Percentiles rank a stretch among this genome's conserved stretches.
phyloP scores from a whole-genome alignment of 805 yeast species.

The Cyberlindnera mycetangii region DNA sequence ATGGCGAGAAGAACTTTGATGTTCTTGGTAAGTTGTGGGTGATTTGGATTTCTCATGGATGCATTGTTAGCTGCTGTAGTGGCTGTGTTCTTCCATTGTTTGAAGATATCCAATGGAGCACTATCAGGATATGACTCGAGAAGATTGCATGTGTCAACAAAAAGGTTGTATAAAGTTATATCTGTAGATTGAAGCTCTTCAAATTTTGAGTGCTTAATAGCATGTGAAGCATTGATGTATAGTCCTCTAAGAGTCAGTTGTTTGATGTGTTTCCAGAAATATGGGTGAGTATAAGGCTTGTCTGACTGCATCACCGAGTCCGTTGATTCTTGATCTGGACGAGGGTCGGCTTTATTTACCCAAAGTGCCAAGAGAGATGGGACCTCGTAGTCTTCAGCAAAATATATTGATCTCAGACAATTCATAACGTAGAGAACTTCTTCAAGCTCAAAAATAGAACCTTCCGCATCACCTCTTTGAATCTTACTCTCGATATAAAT shows the following conservation, averaged over 20 bases:
- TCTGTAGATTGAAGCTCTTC: conserved; percentile 33
- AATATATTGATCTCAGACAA: conserved; percentile 53
- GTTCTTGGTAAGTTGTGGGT: conserved; percentile 23
- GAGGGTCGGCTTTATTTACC: conserved; percentile 68
- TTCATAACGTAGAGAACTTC: conserved; percentile 52
- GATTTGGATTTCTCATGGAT: conserved; percentile 19
- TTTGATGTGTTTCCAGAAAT: conserved; percentile 62
- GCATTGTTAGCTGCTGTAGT: conserved; percentile 25
- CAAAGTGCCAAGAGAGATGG: conserved; percentile 49
- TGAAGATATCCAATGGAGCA: conserved; percentile 29
- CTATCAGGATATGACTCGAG: conserved; percentile 36
- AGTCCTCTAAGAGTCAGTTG: conserved; percentile 61
- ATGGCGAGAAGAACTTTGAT: conserved; percentile 33
- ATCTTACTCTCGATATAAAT: conserved; percentile 31
- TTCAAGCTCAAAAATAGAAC: conserved; percentile 36
- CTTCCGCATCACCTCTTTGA: conserved; percentile 28
- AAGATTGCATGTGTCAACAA: conserved; percentile 33
- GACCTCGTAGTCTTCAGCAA: conserved; percentile 34
- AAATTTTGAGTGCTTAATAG: conserved; percentile 43
- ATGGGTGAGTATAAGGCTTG: conserved; percentile 45
- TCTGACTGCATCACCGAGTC: conserved; percentile 42
- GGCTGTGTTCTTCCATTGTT: conserved; percentile 36
- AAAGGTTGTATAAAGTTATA: conserved; percentile 27
- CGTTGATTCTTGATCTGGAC: conserved; percentile 53
- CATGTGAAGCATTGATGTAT: conserved; percentile 50